Evolutionary conservation across 371 early-diverging fungal species (phyloP).

Genomic region (Gilbertella persicaria): DNA sequence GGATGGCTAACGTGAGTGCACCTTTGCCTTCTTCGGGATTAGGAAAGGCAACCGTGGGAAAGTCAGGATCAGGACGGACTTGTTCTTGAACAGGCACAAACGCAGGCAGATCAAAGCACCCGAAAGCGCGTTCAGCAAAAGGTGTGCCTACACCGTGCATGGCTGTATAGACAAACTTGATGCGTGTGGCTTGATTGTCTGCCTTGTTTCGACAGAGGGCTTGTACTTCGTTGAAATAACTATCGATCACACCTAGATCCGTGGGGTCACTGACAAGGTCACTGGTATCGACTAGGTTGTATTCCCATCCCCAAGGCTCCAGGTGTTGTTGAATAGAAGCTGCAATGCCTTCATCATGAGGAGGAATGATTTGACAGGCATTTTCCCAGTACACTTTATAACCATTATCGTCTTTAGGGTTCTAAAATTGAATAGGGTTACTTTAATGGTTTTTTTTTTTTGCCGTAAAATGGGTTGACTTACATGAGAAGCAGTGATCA

Average conservation of each 20-base stretch:
- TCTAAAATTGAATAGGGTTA: conserved; percentile 33
- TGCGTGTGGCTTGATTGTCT: conserved; percentile 49
- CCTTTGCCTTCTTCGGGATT: conserved; percentile 95
- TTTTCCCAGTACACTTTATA: conserved; percentile 97
- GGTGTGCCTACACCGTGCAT: conserved; percentile 95
- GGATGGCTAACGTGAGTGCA: conserved; percentile 79
- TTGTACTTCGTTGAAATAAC: conserved; percentile 71
- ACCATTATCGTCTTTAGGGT: conserved; percentile 98
- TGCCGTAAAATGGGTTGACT: too few species aligned
- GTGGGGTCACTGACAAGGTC: conserved; percentile 55
- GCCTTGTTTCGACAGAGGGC: conserved; percentile 42
- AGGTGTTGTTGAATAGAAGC: conserved; percentile 68
- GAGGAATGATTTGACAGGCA: conserved; percentile 92
- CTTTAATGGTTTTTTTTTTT: background rate
- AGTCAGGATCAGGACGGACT: conserved; percentile 85
- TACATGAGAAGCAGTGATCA: conserved; percentile 97
- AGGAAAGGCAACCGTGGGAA: conserved; percentile 91
- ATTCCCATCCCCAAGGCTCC: conserved; percentile 81
- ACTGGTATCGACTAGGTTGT: conserved; percentile 55
- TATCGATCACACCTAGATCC: conserved; percentile 58
- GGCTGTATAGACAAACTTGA: conserved; percentile 88
- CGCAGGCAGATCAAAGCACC: conserved; percentile 66
- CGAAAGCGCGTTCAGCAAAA: conserved; percentile 73
- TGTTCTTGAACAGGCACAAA: conserved; percentile 71
- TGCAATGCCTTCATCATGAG: conserved; percentile 86